Base-by-base conservation (phyloP, 129 eudicot species). In the Chrysanthemum seticuspe region DNA sequence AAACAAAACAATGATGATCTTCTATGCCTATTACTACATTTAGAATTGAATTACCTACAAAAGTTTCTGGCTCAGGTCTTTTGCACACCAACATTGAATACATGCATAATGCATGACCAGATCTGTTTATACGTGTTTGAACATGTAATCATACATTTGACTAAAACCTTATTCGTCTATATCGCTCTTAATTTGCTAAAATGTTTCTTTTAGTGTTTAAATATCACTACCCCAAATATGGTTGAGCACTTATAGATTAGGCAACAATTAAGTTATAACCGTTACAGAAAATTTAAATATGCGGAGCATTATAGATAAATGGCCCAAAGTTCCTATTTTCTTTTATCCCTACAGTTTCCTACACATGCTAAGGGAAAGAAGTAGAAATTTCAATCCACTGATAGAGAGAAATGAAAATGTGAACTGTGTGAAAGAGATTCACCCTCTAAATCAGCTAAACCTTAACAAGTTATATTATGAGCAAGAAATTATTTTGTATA, bases 401-500 rank as follows among this genome's bases (percentile, higher is more conserved):
- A 11, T 11, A 51, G 4, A 15, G 16, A 53, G 6, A 10, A 53
- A 53, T 14, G n/a, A 53, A 53, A 53, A 12, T 15, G 13, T 53
- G 6, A 12, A 12, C 7, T 53, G 18, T 10, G 6, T 5, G 15
- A 13, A 52, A 52, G 57, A 12, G n/a, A 2, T 11, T 52, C 15
- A 13, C 6, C 15, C 15, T 23, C 23, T 13, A n/a, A 57, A 57
- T 25, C 18, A 65, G 19, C n/a, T 14, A 21, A 50, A 11, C 21
- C 23, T n/a, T 51, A 63, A 6, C 11, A 53, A 19, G 45, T 51
- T 65, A 53, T 7, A 64, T 18, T 64, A 23, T 54, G 62, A 63
- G 70, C 36, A 62, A 74, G 36, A 60, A 25, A 34, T 11, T 23
- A 50, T 40, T 16, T 51, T 76, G 31, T 68, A 45, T 25, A 29